Evolutionary conservation across 78 protist genomes (phyloP).

Genomic region (Abeoforma whisleri): DNA sequence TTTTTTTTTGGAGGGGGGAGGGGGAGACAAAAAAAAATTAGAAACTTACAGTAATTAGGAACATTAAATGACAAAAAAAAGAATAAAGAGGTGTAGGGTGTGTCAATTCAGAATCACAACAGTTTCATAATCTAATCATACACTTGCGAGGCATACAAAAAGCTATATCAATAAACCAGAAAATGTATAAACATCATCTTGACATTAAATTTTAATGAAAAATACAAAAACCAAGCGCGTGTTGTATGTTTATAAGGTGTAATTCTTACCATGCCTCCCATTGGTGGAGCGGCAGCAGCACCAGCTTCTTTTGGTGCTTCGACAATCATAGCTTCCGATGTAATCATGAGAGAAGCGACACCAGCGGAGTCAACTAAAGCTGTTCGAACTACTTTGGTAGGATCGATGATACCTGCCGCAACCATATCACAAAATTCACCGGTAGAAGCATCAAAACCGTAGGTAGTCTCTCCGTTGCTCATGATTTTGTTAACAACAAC

Average conservation of each 20-base stretch:
- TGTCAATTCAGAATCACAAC: no score
- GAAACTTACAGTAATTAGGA: no score
- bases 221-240: no score
- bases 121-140: conserved; percentile 9
- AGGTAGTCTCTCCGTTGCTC: conserved; percentile 43
- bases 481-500: conserved; percentile 88
- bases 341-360: conserved; percentile 86
- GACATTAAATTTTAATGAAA: conserved; percentile 1
- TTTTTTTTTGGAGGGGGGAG: no score
- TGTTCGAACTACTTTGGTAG: conserved; percentile 93
- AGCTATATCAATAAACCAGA: conserved; percentile 13
- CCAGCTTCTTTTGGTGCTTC: conserved; percentile 42
- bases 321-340: conserved; percentile 44
- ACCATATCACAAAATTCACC: conserved; percentile 81
- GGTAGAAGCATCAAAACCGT: conserved; percentile 81
- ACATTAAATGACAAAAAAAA: no score
- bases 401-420: conserved; percentile 94
- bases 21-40: no score
- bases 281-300: conserved; percentile 36
- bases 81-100: no score
- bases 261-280: conserved; percentile 19
- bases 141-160: background rate
- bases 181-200: background rate
- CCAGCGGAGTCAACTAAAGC: conserved; percentile 78
- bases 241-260: no score